Base-by-base conservation (phyloP, 148 eudicot genomes). In the Simmondsia chinensis region DNA sequence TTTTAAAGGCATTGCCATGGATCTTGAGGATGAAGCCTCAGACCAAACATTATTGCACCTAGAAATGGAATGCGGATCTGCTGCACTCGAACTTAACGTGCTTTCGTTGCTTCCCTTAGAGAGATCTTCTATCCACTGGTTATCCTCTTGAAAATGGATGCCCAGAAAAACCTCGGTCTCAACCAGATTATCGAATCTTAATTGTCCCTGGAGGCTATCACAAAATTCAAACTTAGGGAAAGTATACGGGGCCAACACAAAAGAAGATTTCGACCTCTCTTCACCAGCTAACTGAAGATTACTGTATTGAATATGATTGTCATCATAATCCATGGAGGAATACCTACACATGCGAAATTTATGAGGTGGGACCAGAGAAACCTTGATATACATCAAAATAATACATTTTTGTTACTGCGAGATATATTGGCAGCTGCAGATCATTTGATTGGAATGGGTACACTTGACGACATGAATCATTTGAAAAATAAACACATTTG, bases 21-120 rank as follows among this genome's bases (percentile, higher is more conserved):
- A 83, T 61, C 83, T 94, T 39, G 82, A 72, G 42, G 97, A 91
- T 58, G 99, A 77, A 46, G 99, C 99, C 82, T 91, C 99, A 60
- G 86, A 91, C 99, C 99, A 91, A 51, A 91, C 99, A 72, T 91
- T 79, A 49, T 69, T 69, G 50, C 65, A 64, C 64, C 94, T 74
- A 40, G 79, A 60, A 45, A 76, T 65, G 46, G 88, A 69, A 46
- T 94, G 79, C 46, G 89, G 76, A 43, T 78, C 93, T 12, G 93
- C 48, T 18, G 93, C 88, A 79, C 71, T 54, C 37, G 97, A 68
- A 65, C 75, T 76, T 53, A 85, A 85, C 70, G 71, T 79, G 64
- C 83, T 80, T 54, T 71, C 89, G 54, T 69, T 75, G 72, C 69
- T 71, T 52, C 61, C 89, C 40, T 74, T 64, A 56, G 99, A 82